A percentile compares a stretch with the other conserved stretches of the same genome.
phyloP scores from a whole-genome alignment of 139 green algal genomes.

The Mesostigma viride region DNA sequence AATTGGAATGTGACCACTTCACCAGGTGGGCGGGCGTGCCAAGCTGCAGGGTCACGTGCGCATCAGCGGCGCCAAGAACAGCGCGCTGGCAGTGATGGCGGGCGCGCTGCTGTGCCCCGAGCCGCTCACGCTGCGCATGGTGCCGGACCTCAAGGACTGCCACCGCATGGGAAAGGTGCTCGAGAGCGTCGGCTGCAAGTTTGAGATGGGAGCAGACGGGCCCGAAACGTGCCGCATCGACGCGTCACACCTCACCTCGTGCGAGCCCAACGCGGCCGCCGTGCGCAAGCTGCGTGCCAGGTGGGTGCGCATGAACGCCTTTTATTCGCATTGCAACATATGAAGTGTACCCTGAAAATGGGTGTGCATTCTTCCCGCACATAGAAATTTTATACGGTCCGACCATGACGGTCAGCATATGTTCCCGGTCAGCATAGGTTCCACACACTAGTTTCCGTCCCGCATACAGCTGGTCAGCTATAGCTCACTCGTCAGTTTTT shows the following conservation, averaged over 20 bases:
- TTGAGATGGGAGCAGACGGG: background rate
- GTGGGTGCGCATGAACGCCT: no score
- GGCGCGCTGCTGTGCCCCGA: constrained; percentile 25
- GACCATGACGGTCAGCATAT: no score
- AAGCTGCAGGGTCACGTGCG: constrained; percentile 30
- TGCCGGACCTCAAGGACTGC: constrained; percentile 40
- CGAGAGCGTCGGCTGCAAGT: background rate
- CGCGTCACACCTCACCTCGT: constrained; percentile 11
- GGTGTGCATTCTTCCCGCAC: no score
- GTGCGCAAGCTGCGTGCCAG: constrained; percentile 35
- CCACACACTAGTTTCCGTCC: no score
- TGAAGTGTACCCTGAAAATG: no score
- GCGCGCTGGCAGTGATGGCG: constrained; percentile 37
- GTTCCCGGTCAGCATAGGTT: no score
- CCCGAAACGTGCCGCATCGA: background rate
- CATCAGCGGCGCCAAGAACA: constrained; percentile 46
- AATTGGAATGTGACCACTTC: no score
- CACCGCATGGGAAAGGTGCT: constrained; percentile 20
- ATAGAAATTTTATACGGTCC: no score
- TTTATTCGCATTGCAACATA: no score
- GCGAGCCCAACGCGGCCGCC: constrained; percentile 21
- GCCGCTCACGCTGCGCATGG: constrained; percentile 20
- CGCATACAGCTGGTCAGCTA: no score
- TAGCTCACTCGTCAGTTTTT: no score
- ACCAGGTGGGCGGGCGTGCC: background rate